Base-by-base conservation (phyloP, 176 grass and related monocot genomes). In the Triticum monococcum region DNA sequence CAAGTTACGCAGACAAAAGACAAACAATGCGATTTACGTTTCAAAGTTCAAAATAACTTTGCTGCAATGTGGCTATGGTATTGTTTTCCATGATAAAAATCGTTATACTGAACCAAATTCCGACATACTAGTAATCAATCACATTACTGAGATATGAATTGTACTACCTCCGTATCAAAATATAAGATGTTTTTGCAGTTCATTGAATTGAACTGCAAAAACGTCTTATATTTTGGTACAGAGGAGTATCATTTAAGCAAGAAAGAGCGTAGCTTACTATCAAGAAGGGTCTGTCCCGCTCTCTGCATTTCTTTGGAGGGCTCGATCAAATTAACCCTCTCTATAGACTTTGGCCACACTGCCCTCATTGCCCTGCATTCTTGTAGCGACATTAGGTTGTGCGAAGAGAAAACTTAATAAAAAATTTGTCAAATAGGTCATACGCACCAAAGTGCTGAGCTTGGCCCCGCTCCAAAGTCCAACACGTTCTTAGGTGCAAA, bases 261-360 rank as follows among this genome's bases (percentile, higher is more conserved):
- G 25, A 75, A 13, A 68, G 4, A 76, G 78, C 26, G 20, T 77
- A 84, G 52, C 84, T 91, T 89, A 98, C 96, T 91, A 57, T 96
- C 91, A 79, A 98, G 89, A 79, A 98, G 93, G 68, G 84, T 92
- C 79, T 98, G 93, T 16, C 92, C 92, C 57, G 96, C 88, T 92
- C 93, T 98, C 76, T 98, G 96, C 96, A 98, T 98, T 69, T 91
- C 92, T 89, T 98, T 96, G 17, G 96, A 98, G 30, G 96, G 96
- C 85, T 98, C 96, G 5, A 98, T 80, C 82, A 98, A 92, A 90
- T 96, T 96, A 89, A 92, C 92, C 68, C 54, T 89, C 83, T 96
- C 84, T 69, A 98, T 92, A 45, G 96, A 96, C 87, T 78, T 88
- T 36, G 96, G 96, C 93, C 96, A 96, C 50, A 96, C 96, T 77